Evolutionary conservation across 2,329 filamentous ascomycete species (phyloP).

Genomic region (Paecilomyces dactylethromorphus): DNA sequence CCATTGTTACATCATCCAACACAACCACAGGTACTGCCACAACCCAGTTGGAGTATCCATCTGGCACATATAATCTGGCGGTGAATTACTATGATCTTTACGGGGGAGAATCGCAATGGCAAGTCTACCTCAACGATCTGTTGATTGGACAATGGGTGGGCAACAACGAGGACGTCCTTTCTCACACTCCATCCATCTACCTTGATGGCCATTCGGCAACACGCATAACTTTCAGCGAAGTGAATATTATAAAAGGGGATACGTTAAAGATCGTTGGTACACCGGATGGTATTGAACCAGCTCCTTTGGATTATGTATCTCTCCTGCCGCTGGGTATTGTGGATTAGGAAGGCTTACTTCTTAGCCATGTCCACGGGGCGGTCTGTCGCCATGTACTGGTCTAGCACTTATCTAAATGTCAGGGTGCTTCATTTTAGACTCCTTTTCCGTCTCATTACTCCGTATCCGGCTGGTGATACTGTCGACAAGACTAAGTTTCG

Average conservation of each 20-base stretch:
- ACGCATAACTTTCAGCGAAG: constrained; percentile 51
- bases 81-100: constrained; percentile 62
- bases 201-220: constrained; percentile 61
- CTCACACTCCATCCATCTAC: constrained; percentile 52
- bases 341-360: constrained; percentile 37
- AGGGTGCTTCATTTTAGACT: too few relatives aligned
- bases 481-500: too few relatives aligned
- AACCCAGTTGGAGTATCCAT: constrained; percentile 41
- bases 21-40: constrained; percentile 45
- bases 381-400: too few relatives aligned
- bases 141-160: constrained; percentile 54
- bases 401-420: too few relatives aligned
- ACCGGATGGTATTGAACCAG: constrained; percentile 56
- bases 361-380: not conserved
- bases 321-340: constrained; percentile 53
- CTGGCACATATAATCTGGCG: constrained; percentile 56
- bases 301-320: constrained; percentile 61
- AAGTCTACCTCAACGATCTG: constrained; percentile 48
- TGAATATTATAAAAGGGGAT: constrained; percentile 48
- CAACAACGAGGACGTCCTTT: constrained; percentile 53
- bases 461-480: too few relatives aligned
- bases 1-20: constrained; percentile 52
- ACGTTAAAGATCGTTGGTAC: constrained; percentile 50
- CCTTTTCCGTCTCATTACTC: too few relatives aligned
- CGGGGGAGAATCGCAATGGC: constrained; percentile 52